Evolutionary conservation across 23 red algal genomes (phyloP).

Genomic region (Cyanidioschyzon merolae): DNA sequence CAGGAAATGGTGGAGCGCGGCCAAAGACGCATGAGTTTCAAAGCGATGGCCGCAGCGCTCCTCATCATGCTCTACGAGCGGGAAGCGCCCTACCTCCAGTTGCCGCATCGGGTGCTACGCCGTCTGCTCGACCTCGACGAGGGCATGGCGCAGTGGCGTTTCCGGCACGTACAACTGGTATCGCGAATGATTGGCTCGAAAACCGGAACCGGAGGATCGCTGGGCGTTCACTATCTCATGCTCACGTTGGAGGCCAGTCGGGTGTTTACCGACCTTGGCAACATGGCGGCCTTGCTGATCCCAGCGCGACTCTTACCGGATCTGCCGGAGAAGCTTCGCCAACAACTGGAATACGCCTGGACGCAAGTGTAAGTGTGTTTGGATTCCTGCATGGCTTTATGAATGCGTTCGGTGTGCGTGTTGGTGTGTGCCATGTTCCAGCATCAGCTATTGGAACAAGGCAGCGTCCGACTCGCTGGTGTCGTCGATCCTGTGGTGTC

Average conservation of each 20-base stretch:
- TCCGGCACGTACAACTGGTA: conserved; percentile 96
- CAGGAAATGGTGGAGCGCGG: conserved; percentile 45
- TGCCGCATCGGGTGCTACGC: conserved; percentile 65
- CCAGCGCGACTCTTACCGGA: conserved; percentile 67
- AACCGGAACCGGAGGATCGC: conserved; percentile 77
- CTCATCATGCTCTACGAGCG: conserved; percentile 98
- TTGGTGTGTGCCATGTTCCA: too few species aligned
- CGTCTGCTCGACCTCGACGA: conserved; percentile 89
- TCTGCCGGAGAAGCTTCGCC: conserved; percentile 54
- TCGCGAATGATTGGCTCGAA: conserved; percentile 94
- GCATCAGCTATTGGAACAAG: too few species aligned
- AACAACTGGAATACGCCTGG: conserved; percentile 65
- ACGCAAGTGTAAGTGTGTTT: background rate
- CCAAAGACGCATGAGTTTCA: conserved; percentile 66
- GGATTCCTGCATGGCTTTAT: too few species aligned
- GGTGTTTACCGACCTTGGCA: conserved; percentile 78
- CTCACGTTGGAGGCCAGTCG: conserved; percentile 70
- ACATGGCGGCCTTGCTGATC: conserved; percentile 90
- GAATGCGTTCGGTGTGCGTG: too few species aligned
- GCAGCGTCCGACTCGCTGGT: too few species aligned
- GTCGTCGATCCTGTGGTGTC: too few species aligned
- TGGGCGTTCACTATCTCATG: conserved; percentile 74
- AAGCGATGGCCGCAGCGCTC: conserved; percentile 64
- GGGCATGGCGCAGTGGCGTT: conserved; percentile 85
- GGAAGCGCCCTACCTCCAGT: conserved; percentile 64